Base-by-base conservation (phyloP, 768 basidiomycete species). In the Postia placenta region DNA sequence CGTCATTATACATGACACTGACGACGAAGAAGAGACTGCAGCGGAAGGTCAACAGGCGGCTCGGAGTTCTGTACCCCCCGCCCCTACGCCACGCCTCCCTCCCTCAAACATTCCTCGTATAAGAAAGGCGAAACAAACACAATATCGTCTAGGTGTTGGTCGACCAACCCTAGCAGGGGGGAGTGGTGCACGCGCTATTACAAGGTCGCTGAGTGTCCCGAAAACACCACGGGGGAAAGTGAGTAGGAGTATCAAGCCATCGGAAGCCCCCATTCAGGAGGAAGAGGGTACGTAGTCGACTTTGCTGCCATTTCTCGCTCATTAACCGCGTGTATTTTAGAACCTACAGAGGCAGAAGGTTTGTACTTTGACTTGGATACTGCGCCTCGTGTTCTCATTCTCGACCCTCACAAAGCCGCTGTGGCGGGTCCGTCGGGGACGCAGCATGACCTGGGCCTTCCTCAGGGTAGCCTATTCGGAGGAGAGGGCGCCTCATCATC, bases 111-210 rank as follows among this genome's bases (percentile, higher is more conserved):
- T 63, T 4, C 66, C 70, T 23, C 76, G 84, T 11, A 78, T 79
- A 25, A 74, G 84, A 48, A 87, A 86, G 59, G 82, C 85, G 11
- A 87, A 82, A 62, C 84, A 87, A 44, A 73, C 78, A 3, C 87
- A 87, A 63, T 76, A 74, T 36, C 72, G 71, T 53, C 72, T 90
- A 15, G 88, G 88, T 44, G 79, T 87, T 12, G 87, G 87, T 2
- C 74, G 82, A 56, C 87, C 87, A 7, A 70, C 72, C 6, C 69
- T 72, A 15, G 83, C 76, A 26, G 87, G 85, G 23, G 86, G 86
- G 22, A 65, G 69, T 15, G 86, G 87, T 15, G 74, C 87, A 20
- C 78, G 87, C 47, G 67, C 73, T 35, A 67, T 85, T 22, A 87
- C 85, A 6, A 83, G 76, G 61, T 76, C 84, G 0, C 56, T 72